Conservation (phyloP, 176 grass and related monocot genomes). For the Tillandsia fasciculata region DNA sequence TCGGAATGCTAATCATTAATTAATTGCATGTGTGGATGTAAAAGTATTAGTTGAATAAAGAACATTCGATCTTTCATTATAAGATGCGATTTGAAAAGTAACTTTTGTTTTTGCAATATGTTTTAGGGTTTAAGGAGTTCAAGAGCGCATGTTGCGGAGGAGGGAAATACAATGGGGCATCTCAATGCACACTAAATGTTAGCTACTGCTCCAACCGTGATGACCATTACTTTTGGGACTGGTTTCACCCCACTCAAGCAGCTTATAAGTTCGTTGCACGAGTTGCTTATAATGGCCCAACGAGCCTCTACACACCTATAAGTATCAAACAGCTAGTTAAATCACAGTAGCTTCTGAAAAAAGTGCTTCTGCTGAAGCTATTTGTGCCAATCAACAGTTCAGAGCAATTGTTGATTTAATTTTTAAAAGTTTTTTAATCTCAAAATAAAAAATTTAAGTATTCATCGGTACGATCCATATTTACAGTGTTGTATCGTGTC, state of each 20-base stretch:
- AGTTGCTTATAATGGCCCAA: slow-evolving; percentile 4
- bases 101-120: background rate
- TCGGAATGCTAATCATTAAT: no score
- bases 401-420: background rate
- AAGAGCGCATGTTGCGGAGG: slow-evolving; percentile 22
- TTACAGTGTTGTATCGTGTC: no score
- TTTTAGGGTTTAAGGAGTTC: slow-evolving; percentile 26
- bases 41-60: no score
- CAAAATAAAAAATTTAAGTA: no score
- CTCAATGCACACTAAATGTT: slow-evolving; percentile 1
- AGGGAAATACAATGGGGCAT: slow-evolving; percentile 15
- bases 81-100: background rate
- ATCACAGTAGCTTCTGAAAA: background rate
- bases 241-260: slow-evolving; percentile 19
- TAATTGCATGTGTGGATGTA: no score
- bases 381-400: background rate
- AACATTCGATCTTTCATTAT: no score
- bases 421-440: background rate
- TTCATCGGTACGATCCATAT: no score
- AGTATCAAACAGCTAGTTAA: slow-evolving; percentile 7
- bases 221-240: slow-evolving; percentile 25
- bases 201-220: slow-evolving; percentile 13
- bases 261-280: background rate
- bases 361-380: no score
- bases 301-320: background rate